Evolutionary conservation across 371 early-diverging fungal species (phyloP).

Genomic region (Rhizopus delemar): DNA sequence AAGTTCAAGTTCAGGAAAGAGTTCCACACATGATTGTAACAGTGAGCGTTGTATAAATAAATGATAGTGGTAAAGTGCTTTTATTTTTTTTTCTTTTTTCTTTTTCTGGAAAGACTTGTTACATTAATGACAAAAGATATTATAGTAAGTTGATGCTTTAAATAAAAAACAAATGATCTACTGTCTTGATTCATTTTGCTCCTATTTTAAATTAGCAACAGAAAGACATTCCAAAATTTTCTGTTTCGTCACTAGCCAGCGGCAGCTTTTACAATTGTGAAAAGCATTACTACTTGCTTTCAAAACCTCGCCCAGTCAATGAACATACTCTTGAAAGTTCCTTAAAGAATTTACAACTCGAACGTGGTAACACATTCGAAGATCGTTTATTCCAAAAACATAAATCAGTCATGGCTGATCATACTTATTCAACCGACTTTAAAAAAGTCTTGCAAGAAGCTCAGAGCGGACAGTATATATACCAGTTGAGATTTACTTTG

Average conservation of each 20-base stretch:
- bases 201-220: too few relatives aligned
- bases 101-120: constrained; percentile 1
- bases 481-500: constrained; percentile 43
- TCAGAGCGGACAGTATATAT: constrained; percentile 40
- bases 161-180: constrained; percentile 1
- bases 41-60: too few relatives aligned
- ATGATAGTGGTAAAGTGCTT: too few relatives aligned
- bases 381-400: constrained; percentile 31
- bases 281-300: constrained; percentile 16
- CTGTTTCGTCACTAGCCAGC: constrained; percentile 18
- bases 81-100: neutral
- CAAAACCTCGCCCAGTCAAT: neutral
- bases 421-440: constrained; percentile 34
- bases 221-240: neutral
- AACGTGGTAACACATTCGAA: constrained; percentile 31
- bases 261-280: constrained; percentile 16
- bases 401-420: constrained; percentile 31
- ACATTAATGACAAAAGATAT: neutral
- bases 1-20: too few relatives aligned
- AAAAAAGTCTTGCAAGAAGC: constrained; percentile 38
- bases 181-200: too few relatives aligned
- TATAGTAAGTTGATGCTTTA: neutral
- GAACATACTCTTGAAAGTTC: neutral
- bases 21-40: too few relatives aligned
- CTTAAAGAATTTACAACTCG: neutral